A percentile compares a stretch with the other conserved stretches of the same genome.
phyloP scores from a whole-genome alignment of 345 rosid genomes.

The Adansonia digitata region DNA sequence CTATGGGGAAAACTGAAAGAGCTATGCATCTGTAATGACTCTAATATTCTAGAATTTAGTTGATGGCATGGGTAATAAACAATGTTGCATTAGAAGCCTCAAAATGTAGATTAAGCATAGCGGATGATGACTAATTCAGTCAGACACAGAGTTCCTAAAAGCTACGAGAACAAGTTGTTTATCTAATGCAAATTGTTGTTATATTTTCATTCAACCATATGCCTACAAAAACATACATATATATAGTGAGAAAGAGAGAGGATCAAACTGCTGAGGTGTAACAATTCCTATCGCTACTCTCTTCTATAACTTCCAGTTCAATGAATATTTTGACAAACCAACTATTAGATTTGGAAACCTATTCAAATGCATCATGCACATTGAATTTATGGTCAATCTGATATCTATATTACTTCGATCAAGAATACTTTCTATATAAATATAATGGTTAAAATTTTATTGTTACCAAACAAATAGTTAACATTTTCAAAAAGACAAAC shows the following conservation, averaged over 20 bases:
- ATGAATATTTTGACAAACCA: too few relatives aligned
- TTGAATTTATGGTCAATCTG: too few relatives aligned
- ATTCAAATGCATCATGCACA: too few relatives aligned
- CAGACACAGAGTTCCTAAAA: background rate
- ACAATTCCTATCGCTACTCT: too few relatives aligned
- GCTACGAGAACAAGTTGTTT: background rate
- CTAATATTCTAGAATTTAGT: background rate
- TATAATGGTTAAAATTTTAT: too few relatives aligned
- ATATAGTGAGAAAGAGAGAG: background rate
- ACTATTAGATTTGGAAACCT: too few relatives aligned
- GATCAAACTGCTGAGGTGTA: too few relatives aligned
- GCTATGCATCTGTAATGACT: background rate
- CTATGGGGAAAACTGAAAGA: background rate
- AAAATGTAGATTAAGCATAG: background rate
- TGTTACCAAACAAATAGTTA: too few relatives aligned
- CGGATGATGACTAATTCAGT: background rate
- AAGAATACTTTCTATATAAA: too few relatives aligned
- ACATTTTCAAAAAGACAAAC: too few relatives aligned
- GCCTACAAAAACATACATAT: background rate
- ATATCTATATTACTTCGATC: too few relatives aligned
- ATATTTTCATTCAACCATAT: background rate
- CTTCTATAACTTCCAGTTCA: too few relatives aligned
- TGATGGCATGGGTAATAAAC: background rate
- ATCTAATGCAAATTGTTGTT: background rate
- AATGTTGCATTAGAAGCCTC: background rate